Base-by-base conservation (phyloP, 176 grass and related monocot genomes). In the Zizania latifolia region DNA sequence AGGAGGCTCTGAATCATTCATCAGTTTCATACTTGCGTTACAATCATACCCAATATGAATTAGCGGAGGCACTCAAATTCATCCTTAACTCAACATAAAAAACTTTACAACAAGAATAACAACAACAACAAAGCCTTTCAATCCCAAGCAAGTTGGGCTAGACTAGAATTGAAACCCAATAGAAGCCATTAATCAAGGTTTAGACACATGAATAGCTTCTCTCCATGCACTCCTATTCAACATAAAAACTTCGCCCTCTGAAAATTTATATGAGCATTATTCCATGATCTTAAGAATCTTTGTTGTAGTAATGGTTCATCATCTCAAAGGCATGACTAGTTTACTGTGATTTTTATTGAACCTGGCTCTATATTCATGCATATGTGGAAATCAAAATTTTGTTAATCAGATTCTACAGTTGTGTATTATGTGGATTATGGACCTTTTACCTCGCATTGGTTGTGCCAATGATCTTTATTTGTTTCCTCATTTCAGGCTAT, bases 401-500 rank as follows among this genome's bases (percentile, higher is more conserved):
- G n/a, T 63, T 35, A 86, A 68, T 15, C 28, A 43, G 19, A 55
- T 68, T 76, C 35, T 38, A 55, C 41, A 71, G 6, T 56, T 63
- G 3, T 43, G 21, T 70, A 81, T 23, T 40, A 62, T 81, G 54
- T 64, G 71, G 57, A 74, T 67, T 74, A 54, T 15, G 50, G 61
- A 68, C 53, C 64, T 82, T 64, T 77, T 17, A 65, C 13, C 48
- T 69, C 39, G 3, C 54, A 45, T 82, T 19, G 48, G 71, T 37
- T 7, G 23, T 78, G 16, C 64, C 22, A 71, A 48, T 14, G 58
- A 87, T 64, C 28, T 80, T 80, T 56, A 34, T 77, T 70, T 61
- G 57, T 85, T 27, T 64, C 6, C 50, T 71, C 19, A n/a, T 72
- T 85, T 77, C 75, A 97, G 94, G 83, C 88, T 97, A 48, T 91